phyloP scores from a whole-genome alignment of 768 basidiomycete genomes.

The Chalciporus chontae region DNA sequence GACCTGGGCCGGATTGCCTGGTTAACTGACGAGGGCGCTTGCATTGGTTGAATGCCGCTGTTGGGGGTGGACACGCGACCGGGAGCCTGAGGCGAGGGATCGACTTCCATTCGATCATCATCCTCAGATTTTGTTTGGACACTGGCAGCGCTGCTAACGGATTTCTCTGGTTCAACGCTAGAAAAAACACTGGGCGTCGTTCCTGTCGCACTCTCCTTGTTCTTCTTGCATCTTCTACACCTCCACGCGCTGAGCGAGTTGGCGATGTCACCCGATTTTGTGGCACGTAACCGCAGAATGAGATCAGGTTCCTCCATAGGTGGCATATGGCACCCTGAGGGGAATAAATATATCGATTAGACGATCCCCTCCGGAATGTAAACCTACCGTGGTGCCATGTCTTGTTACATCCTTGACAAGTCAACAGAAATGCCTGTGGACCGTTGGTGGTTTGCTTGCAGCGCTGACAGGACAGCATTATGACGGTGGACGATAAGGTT shows the following conservation, averaged over 20 bases:
- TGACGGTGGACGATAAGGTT: constrained; percentile 14
- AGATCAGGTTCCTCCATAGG: constrained; percentile 27
- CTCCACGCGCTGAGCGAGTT: constrained; percentile 25
- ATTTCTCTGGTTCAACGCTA: neutral
- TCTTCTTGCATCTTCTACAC: constrained; percentile 32
- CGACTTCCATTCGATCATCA: constrained; percentile 14
- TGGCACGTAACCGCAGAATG: constrained; percentile 21
- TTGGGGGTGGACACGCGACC: neutral
- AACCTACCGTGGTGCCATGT: constrained; percentile 34
- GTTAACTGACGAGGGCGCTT: neutral
- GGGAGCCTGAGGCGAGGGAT: neutral
- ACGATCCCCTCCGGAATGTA: neutral
- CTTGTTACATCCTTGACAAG: constrained; percentile 31
- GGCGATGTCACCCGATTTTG: constrained; percentile 20
- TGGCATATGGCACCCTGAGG: constrained; percentile 32
- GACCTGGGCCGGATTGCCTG: neutral
- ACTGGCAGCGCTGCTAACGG: too few species aligned
- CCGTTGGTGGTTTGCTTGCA: constrained; percentile 24
- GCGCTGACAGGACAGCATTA: constrained; percentile 17
- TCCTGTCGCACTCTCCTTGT: neutral
- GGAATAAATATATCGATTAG: neutral
- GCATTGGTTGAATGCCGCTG: neutral
- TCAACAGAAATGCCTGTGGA: constrained; percentile 31
- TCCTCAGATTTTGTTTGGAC: constrained; percentile 3
- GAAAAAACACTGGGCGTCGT: neutral